Evolutionary conservation across 768 basidiomycete genomes (phyloP), one percentile per base, ranked within the genome.

Genomic region (Infundibulicybe gibba): DNA sequence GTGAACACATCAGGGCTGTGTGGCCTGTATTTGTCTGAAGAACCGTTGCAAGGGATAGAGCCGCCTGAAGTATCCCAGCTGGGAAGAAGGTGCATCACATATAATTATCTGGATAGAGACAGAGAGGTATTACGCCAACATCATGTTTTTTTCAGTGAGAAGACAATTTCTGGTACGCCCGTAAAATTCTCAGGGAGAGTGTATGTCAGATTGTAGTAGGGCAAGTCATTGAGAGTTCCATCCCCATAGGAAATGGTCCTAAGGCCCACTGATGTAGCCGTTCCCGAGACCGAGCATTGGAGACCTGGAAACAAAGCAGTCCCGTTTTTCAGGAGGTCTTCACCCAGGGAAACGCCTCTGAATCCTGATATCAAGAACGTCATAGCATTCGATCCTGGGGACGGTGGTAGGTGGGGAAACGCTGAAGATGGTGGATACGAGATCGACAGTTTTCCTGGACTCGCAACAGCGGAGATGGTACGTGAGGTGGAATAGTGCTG

Each of bases 121-220:
- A 25, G 25, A 8, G 8, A 25, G 25, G 4, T 25, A 4, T 25
- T 25, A 3, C 25, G 25, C 25, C 8, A 38, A 41, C 16, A 39
- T 39, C 44, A 44, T 17, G 49, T n/a, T 33, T 57, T 61, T 46
- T 52, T 53, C 25, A 57, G 56, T 25, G 39, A 38, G 17, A 58
- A 40, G 41, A 51, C 47, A 19, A 61, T 45, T 47, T 51, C 38
- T 20, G 59, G 57, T 19, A 50, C 52, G 16, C 19, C 52, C 25
- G 25, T 25, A 12, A 49, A 35, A 11, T 42, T 48, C 0, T 54
- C 52, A 5, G 55, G 52, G 30, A 57, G 49, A 30, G 40, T 13
- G 21, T 54, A 61, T 14, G 63, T 65, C 33, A 65, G 41, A 45
- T 62, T 65, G 34, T 63, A 63, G 41, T 59, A 63, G 32, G 34